A percentile compares a stretch with the other conserved stretches of the same genome.
Conservation (phyloP, 2,329 filamentous ascomycete species). For the Coniosporium tulheliwenetii region DNA sequence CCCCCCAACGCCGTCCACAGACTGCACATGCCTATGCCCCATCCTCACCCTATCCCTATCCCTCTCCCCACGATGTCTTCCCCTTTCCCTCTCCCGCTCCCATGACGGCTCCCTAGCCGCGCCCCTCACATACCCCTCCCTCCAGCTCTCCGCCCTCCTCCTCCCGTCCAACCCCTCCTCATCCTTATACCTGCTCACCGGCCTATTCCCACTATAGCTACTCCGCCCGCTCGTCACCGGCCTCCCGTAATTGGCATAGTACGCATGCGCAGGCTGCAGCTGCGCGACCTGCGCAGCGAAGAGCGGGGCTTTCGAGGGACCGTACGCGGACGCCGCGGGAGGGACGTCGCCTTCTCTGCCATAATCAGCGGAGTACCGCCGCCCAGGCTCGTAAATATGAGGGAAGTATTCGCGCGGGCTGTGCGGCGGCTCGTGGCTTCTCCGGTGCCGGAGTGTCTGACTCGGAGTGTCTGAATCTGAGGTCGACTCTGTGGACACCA, state of each 20-base stretch:
- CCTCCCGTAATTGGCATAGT: not conserved
- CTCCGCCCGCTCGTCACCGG: no score
- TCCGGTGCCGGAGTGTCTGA: conserved; percentile 21
- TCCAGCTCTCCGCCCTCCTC: not conserved
- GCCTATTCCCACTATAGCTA: no score
- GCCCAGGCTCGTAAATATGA: conserved; percentile 7
- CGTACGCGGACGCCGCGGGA: conserved; percentile 16
- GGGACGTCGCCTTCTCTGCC: not conserved
- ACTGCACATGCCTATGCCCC: conserved; percentile 14
- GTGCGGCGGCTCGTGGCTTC: conserved; percentile 25
- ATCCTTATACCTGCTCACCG: not conserved
- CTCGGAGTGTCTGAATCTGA: conserved; percentile 16
- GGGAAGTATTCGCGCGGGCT: conserved; percentile 21
- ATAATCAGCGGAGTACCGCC: not conserved
- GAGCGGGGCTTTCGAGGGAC: conserved; percentile 26
- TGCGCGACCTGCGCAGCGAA: conserved; percentile 31
- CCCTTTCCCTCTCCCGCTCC: conserved; percentile 1
- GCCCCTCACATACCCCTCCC: conserved; percentile 1
- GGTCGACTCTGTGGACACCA: conserved; percentile 8
- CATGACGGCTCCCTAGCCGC: no score
- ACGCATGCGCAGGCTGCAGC: conserved; percentile 11
- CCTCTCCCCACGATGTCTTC: conserved; percentile 1
- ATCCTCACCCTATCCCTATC: conserved; percentile 4
- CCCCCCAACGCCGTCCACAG: conserved; percentile 18
- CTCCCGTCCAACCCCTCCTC: not conserved